These are phyloP conservation scores for Aspergillus diversus DNA, from an alignment of 495 filamentous ascomycete genomes.

Conservation along the genomic window DNA sequence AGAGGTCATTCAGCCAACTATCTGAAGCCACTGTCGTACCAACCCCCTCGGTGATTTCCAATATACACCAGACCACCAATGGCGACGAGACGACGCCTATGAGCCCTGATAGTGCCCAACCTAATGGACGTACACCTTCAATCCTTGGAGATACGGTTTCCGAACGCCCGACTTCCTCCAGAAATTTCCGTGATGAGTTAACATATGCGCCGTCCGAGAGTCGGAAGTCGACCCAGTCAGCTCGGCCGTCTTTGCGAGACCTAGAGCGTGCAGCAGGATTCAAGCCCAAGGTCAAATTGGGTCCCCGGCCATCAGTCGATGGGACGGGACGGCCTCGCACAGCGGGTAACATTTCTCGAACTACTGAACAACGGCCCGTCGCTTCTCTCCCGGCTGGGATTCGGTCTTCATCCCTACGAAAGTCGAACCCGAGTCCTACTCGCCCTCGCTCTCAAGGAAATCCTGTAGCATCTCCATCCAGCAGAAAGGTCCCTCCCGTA, in stretches of 20 bases:
- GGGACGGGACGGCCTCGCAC: slow-evolving; percentile 66
- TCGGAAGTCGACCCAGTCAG: slow-evolving; percentile 65
- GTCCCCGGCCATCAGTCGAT: slow-evolving; percentile 79
- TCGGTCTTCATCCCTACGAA: slow-evolving; percentile 51
- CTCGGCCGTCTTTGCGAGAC: slow-evolving; percentile 63
- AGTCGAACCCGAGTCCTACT: slow-evolving; percentile 33
- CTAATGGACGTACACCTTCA: slow-evolving; percentile 25
- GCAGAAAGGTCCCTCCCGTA: slow-evolving; percentile 43
- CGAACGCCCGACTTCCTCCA: slow-evolving; percentile 30
- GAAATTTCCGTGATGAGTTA: slow-evolving; percentile 43
- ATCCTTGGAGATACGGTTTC: slow-evolving; percentile 16
- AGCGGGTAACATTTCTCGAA: slow-evolving; percentile 48
- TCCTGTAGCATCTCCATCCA: slow-evolving; percentile 38
- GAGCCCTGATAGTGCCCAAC: slow-evolving; percentile 25
- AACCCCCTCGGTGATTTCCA: slow-evolving; percentile 26
- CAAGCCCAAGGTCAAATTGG: slow-evolving; percentile 79
- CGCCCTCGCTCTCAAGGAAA: slow-evolving; percentile 51
- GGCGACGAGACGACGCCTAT: slow-evolving; percentile 22
- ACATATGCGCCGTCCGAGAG: slow-evolving; percentile 43
- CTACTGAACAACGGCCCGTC: slow-evolving; percentile 66
- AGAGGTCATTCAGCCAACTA: slow-evolving; percentile 39
- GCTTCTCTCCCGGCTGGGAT: slow-evolving; percentile 63
- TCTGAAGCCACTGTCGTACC: slow-evolving; percentile 48
- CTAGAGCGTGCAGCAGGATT: slow-evolving; percentile 56
- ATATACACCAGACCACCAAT: slow-evolving; percentile 22